These are phyloP conservation scores for Tubosaeta sp. DNA, from an alignment of 768 basidiomycete species.

Conservation along the genomic window DNA sequence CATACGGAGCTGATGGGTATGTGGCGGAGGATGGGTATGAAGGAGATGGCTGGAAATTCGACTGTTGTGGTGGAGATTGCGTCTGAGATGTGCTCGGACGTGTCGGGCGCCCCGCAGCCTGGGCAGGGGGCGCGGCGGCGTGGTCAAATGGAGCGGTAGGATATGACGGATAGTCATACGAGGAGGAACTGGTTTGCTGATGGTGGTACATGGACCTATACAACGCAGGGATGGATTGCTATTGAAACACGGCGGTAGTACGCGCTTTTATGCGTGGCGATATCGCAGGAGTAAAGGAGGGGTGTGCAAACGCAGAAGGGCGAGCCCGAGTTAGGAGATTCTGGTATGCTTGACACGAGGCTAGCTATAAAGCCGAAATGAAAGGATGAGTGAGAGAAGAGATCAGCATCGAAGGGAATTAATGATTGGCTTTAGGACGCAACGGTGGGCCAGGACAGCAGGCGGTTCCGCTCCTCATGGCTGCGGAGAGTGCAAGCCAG, in stretches of 20 bases:
- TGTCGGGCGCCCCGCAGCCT: slow-evolving; percentile 26
- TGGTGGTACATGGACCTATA: slow-evolving; percentile 54
- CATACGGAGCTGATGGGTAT: slow-evolving; percentile 29
- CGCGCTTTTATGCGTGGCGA: slow-evolving; percentile 30
- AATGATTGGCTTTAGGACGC: slow-evolving; percentile 33
- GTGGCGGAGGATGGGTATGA: slow-evolving; percentile 28
- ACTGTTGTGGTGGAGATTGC: slow-evolving; percentile 28
- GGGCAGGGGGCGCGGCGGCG: slow-evolving; percentile 24
- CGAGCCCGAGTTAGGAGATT: slow-evolving; percentile 28
- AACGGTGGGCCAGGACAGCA: slow-evolving; percentile 23
- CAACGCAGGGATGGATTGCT: slow-evolving; percentile 42
- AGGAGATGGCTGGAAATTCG: slow-evolving; percentile 23
- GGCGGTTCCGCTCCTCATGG: slow-evolving; percentile 26
- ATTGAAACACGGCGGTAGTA: slow-evolving; percentile 14
- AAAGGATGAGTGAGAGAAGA: slow-evolving; percentile 30
- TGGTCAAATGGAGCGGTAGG: slow-evolving; percentile 26
- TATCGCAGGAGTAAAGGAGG: slow-evolving; percentile 26
- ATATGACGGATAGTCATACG: slow-evolving; percentile 52
- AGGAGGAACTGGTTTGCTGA: slow-evolving; percentile 38
- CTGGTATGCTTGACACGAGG: slow-evolving; percentile 31
- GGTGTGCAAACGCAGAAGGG: slow-evolving; percentile 27
- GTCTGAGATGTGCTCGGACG: slow-evolving; percentile 31
- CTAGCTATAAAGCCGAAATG: slow-evolving; percentile 35
- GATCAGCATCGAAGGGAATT: slow-evolving; percentile 31
- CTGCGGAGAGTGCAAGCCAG: slow-evolving; percentile 9